Evolutionary conservation across 1,284 basidiomycete genomes (phyloP).

Genomic region (Ceratorhiza oryzae-sativae): DNA sequence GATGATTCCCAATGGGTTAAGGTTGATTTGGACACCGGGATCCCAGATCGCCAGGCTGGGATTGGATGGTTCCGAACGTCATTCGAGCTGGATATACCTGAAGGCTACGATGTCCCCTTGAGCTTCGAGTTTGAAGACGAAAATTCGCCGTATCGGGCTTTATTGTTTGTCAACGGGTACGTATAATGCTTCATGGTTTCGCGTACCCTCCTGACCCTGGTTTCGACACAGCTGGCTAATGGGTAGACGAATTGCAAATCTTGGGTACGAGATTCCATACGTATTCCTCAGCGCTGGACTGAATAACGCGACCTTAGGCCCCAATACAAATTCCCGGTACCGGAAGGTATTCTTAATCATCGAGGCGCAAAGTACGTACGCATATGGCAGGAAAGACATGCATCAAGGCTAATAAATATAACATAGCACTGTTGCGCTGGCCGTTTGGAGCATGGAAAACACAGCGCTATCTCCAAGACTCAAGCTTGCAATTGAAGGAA

Average conservation of each 20-base stretch:
- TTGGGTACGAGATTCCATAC: slow-evolving; percentile 58
- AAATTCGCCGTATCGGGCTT: slow-evolving; percentile 65
- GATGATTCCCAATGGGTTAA: slow-evolving; percentile 65
- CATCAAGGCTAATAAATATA: background rate
- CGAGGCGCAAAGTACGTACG: slow-evolving; percentile 68
- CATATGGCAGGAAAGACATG: background rate
- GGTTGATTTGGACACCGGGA: slow-evolving; percentile 62
- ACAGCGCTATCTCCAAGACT: slow-evolving; percentile 22
- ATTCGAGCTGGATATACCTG: slow-evolving; percentile 66
- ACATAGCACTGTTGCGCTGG: slow-evolving; percentile 70
- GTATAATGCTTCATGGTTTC: background rate
- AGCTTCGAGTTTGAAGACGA: slow-evolving; percentile 70
- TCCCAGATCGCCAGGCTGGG: slow-evolving; percentile 64
- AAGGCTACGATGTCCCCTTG: slow-evolving; percentile 66
- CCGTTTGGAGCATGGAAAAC: slow-evolving; percentile 41
- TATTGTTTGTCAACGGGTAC: slow-evolving; percentile 76
- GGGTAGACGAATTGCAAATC: slow-evolving; percentile 75
- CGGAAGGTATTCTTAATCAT: slow-evolving; percentile 75
- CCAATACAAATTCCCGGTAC: slow-evolving; percentile 79
- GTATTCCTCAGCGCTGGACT: background rate
- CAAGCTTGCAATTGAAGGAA: slow-evolving; percentile 27
- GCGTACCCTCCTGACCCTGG: background rate
- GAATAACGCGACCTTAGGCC: slow-evolving; percentile 55
- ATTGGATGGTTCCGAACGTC: slow-evolving; percentile 81
- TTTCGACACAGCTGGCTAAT: slow-evolving; percentile 66